Percentiles rank a stretch among this genome's conserved stretches.
These are phyloP conservation scores for Puccinellia tenuiflora DNA, from an alignment of 176 grass and related monocot genomes.

Conservation along the genomic window DNA sequence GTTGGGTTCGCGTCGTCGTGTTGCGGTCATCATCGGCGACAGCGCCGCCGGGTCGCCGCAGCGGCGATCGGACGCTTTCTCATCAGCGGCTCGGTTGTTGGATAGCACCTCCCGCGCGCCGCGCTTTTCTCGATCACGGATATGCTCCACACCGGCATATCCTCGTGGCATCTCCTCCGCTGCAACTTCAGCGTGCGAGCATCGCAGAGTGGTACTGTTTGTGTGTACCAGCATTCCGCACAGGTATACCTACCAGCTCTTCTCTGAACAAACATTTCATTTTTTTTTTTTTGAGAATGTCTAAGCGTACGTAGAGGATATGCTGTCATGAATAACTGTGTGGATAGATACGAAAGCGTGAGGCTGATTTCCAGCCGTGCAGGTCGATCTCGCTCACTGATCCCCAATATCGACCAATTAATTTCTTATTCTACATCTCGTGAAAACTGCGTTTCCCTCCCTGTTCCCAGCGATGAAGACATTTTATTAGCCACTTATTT, in stretches of 20 bases:
- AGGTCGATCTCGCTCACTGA: not conserved
- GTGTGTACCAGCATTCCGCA: not conserved
- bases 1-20: not conserved
- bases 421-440: not conserved
- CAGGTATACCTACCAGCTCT: not conserved
- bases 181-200: not conserved
- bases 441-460: not conserved
- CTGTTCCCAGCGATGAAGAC: not conserved
- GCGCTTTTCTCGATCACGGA: too few species aligned
- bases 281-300: too few species aligned
- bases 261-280: not conserved
- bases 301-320: not conserved
- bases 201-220: not conserved
- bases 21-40: slow-evolving; percentile 1
- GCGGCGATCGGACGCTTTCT: not conserved
- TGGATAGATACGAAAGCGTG: not conserved
- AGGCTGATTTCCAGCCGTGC: not conserved
- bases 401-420: not conserved
- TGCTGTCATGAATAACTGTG: not conserved
- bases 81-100: not conserved
- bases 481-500: not conserved
- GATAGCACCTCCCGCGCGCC: too few species aligned
- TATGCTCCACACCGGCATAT: slow-evolving; percentile 17
- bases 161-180: not conserved
- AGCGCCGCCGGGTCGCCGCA: not conserved